Evolutionary conservation across 176 grass and related monocot species (phyloP).

Genomic region (Raddia guianensis): DNA sequence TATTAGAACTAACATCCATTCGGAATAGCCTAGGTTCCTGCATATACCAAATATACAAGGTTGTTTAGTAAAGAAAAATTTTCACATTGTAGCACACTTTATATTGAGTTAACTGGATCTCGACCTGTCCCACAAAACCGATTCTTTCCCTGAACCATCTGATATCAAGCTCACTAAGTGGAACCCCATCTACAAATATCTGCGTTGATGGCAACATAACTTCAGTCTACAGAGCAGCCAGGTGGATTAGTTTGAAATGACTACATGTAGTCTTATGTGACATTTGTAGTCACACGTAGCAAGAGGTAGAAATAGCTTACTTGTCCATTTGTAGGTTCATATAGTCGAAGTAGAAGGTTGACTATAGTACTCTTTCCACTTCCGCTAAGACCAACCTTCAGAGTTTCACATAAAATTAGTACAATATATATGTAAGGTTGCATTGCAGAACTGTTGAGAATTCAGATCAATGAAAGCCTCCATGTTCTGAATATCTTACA

Average conservation of each 20-base stretch:
- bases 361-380: constrained; percentile 97
- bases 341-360: constrained; percentile 86
- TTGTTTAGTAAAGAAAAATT: constrained; percentile 20
- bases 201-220: constrained; percentile 46
- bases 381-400: constrained; percentile 92
- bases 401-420: constrained; percentile 29
- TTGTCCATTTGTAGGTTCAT: constrained; percentile 85
- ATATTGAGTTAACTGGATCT: constrained; percentile 37
- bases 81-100: background rate
- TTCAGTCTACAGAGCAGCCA: background rate
- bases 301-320: constrained; percentile 54
- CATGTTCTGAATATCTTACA: constrained; percentile 58
- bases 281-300: background rate
- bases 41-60: constrained; percentile 23
- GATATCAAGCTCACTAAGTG: constrained; percentile 67
- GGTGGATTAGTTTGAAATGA: constrained; percentile 20
- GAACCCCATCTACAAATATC: constrained; percentile 80
- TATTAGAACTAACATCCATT: constrained; percentile 89
- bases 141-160: constrained; percentile 98
- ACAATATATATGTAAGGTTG: constrained; percentile 26
- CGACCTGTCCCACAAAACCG: constrained; percentile 92
- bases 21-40: constrained; percentile 93
- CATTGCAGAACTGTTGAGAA: background rate
- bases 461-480: constrained; percentile 26
- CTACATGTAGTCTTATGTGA: constrained; percentile 8